A percentile compares a stretch with the other conserved stretches of the same genome.
Evolutionary conservation across 176 grass and related monocot genomes (phyloP).

Genomic region (Puya raimondii): DNA sequence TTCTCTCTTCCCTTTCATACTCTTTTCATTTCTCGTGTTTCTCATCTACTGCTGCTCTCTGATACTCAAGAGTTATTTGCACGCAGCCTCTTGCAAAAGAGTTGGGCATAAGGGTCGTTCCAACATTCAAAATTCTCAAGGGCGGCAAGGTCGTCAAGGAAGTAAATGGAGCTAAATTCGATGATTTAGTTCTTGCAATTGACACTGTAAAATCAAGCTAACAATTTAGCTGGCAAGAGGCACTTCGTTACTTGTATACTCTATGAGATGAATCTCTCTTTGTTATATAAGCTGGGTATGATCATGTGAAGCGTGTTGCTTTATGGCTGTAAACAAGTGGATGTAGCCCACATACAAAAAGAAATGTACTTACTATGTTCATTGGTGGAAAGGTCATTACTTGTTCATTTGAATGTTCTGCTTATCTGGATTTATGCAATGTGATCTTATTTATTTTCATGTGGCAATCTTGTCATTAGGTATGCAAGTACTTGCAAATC

Average conservation of each 20-base stretch:
- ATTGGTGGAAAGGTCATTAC: background rate
- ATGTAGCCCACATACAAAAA: background rate
- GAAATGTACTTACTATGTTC: slow-evolving; percentile 1
- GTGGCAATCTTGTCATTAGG: no score
- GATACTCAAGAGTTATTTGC: slow-evolving; percentile 10
- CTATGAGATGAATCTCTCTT: slow-evolving; percentile 20
- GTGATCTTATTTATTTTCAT: no score
- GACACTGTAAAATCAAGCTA: slow-evolving; percentile 54
- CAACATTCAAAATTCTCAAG: slow-evolving; percentile 95
- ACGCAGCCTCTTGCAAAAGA: slow-evolving; percentile 77
- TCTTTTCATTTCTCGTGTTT: background rate
- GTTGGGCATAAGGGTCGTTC: slow-evolving; percentile 73
- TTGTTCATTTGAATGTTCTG: no score
- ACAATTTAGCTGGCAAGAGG: slow-evolving; percentile 28
- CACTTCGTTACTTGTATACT: slow-evolving; percentile 21
- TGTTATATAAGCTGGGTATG: background rate
- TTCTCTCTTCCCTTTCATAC: background rate
- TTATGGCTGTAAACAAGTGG: background rate
- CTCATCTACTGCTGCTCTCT: background rate
- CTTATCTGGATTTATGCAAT: no score
- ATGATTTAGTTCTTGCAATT: slow-evolving; percentile 55
- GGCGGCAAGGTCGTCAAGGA: slow-evolving; percentile 75
- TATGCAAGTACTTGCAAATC: no score
- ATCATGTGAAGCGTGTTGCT: background rate
- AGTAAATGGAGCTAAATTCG: slow-evolving; percentile 78